Evolutionary conservation across 169 alveolate species (phyloP).

Genomic region (Plasmodium gonderi): DNA sequence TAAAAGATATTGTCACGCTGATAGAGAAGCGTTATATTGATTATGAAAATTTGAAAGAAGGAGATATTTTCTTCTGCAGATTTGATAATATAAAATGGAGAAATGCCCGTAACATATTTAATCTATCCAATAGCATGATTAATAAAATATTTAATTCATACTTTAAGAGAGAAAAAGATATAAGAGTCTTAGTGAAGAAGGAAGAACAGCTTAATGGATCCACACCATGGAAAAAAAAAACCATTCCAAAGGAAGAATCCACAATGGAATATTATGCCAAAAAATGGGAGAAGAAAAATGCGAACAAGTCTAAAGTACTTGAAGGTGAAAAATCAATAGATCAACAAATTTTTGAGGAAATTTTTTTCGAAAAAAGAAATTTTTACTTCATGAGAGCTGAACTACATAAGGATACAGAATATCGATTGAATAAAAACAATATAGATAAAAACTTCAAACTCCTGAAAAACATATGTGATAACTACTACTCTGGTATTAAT

Average conservation of each 20-base stretch:
- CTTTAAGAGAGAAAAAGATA: slow-evolving; percentile 43
- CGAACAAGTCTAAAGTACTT: neutral
- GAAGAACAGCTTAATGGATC: neutral
- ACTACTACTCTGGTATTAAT: slow-evolving; percentile 66
- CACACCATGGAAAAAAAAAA: neutral
- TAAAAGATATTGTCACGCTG: slow-evolving; percentile 41
- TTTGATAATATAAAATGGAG: slow-evolving; percentile 47
- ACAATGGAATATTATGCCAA: neutral
- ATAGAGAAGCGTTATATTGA: slow-evolving; percentile 70
- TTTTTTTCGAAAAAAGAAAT: slow-evolving; percentile 52
- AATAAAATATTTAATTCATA: slow-evolving; percentile 39
- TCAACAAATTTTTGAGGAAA: slow-evolving; percentile 38
- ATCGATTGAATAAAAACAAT: slow-evolving; percentile 63
- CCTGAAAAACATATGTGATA: slow-evolving; percentile 61
- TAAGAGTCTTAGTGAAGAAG: neutral
- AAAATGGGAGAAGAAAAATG: neutral
- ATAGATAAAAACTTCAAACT: slow-evolving; percentile 51
- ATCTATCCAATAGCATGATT: slow-evolving; percentile 46
- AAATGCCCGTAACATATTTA: slow-evolving; percentile 57
- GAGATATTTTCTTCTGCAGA: slow-evolving; percentile 68
- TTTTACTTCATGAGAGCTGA: slow-evolving; percentile 68
- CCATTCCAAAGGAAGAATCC: neutral
- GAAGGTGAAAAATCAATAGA: neutral
- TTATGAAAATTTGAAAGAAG: slow-evolving; percentile 70
- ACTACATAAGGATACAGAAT: slow-evolving; percentile 71